phyloP scores from a whole-genome alignment of 768 basidiomycete genomes.

The Suillus paluster region DNA sequence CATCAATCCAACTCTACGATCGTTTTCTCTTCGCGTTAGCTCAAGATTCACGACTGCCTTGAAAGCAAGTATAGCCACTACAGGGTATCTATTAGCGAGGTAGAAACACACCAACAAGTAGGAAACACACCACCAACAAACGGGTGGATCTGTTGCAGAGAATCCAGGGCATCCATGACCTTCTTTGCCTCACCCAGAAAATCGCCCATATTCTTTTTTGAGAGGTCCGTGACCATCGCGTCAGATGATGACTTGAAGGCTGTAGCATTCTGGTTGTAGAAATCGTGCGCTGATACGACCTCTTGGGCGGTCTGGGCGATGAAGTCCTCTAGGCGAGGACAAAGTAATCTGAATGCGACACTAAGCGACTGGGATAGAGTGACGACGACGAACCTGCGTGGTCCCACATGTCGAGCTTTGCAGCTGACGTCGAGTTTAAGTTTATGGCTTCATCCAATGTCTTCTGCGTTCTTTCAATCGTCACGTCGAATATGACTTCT shows the following conservation, averaged over 20 bases:
- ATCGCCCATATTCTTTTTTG: conserved; percentile 16
- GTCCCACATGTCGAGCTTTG: background rate
- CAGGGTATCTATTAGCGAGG: conserved; percentile 7
- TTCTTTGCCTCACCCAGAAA: conserved; percentile 25
- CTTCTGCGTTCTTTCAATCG: background rate
- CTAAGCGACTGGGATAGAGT: background rate
- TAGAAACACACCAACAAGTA: background rate
- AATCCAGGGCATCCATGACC: conserved; percentile 30
- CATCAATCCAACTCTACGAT: conserved; percentile 50
- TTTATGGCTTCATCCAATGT: background rate
- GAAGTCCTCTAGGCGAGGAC: background rate
- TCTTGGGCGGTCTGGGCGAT: background rate
- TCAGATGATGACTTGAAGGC: conserved; percentile 5
- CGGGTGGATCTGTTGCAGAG: conserved; percentile 32
- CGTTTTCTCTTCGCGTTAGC: conserved; percentile 52
- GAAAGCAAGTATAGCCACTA: conserved; percentile 55
- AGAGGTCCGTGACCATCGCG: background rate
- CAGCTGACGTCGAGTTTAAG: background rate
- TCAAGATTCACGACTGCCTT: conserved; percentile 53
- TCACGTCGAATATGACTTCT: background rate
- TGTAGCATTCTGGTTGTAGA: conserved; percentile 7
- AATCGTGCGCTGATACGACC: background rate
- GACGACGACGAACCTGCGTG: background rate
- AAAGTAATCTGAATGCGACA: background rate
- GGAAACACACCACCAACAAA: conserved; percentile 27